Conservation (phyloP, 2,329 filamentous ascomycete genomes). For the Fusarium nurragi region DNA sequence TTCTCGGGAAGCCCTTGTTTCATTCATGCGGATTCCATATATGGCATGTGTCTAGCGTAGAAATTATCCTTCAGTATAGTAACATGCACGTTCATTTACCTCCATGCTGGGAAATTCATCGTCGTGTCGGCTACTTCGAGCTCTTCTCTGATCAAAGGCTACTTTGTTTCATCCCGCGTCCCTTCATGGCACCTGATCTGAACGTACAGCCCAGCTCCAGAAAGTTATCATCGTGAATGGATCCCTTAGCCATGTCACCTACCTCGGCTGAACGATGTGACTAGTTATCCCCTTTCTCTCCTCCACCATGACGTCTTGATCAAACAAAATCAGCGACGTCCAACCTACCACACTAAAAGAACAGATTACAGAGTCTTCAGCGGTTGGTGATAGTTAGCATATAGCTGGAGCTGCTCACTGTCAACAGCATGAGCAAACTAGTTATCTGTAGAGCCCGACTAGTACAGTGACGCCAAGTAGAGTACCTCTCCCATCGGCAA, state of each 20-base stretch:
- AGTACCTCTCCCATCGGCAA: slow-evolving; percentile 17
- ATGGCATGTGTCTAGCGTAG: slow-evolving; percentile 4
- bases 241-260: neutral
- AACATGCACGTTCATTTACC: slow-evolving; percentile 20
- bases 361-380: neutral
- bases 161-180: slow-evolving; percentile 19
- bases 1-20: slow-evolving; percentile 9
- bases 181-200: neutral
- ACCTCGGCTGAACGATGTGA: neutral
- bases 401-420: slow-evolving; percentile 7
- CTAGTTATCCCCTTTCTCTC: slow-evolving; percentile 5
- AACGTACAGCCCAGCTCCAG: neutral
- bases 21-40: neutral
- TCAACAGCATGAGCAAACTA: slow-evolving; percentile 24
- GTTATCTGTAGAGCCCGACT: slow-evolving; percentile 2
- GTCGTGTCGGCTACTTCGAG: slow-evolving; percentile 24
- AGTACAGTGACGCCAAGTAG: slow-evolving; percentile 1
- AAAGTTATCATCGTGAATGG: neutral
- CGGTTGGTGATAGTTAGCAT: neutral
- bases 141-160: neutral
- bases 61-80: slow-evolving; percentile 13
- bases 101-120: slow-evolving; percentile 22
- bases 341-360: neutral
- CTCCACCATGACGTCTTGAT: slow-evolving; percentile 6
- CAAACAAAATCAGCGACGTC: slow-evolving; percentile 16